Base-by-base conservation (phyloP, 495 filamentous ascomycete species). In the Amniculicola lignicola region DNA sequence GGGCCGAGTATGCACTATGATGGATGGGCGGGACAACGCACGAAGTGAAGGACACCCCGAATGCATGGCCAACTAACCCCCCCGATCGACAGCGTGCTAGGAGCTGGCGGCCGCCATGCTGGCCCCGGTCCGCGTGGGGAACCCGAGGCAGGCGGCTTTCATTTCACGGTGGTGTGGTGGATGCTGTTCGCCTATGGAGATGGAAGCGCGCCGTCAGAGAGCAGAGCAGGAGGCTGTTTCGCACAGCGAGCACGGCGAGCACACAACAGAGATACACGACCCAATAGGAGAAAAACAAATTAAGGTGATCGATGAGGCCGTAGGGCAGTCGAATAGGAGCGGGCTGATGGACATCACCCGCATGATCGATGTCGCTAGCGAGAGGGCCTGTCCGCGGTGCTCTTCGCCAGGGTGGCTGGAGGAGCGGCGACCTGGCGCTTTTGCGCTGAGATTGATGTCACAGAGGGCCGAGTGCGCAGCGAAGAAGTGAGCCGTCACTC, bases 61-160 rank as follows among this genome's bases (percentile, higher is more conserved):
- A 61, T 63, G 60, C 60, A 63, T n/a, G 50, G 60, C 44, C 60
- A 63, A 25, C 60, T 63, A 54, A 60, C n/a, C 40, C 35, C 44
- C 28, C 33, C 28, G 41, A 51, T 29, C 27, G 16, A 21, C 54
- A 39, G 19, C 43, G 43, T 40, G 33, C 42, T 41, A 41, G 16
- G 11, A 18, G 18, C 27, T n/a, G n/a, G 19, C 21, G 31, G 46
- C 16, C 29, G 14, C 11, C 36, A 19, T 37, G 46, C 46, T 5
- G 39, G 22, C 51, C 19, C 27, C 40, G 36, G 53, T 36, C 23
- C 12, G 19, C 4, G 54, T 18, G 54, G 28, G 54, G 33, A 49
- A 44, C 9, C 37, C 6, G 37, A 53, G 37, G 49, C 15, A 18
- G 9, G n/a, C n/a, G n/a, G n/a, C n/a, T n/a, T n/a, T n/a, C n/a